These are phyloP conservation scores for Malassezia sp. DNA, from an alignment of 1,284 basidiomycete genomes.

Conservation along the genomic window DNA sequence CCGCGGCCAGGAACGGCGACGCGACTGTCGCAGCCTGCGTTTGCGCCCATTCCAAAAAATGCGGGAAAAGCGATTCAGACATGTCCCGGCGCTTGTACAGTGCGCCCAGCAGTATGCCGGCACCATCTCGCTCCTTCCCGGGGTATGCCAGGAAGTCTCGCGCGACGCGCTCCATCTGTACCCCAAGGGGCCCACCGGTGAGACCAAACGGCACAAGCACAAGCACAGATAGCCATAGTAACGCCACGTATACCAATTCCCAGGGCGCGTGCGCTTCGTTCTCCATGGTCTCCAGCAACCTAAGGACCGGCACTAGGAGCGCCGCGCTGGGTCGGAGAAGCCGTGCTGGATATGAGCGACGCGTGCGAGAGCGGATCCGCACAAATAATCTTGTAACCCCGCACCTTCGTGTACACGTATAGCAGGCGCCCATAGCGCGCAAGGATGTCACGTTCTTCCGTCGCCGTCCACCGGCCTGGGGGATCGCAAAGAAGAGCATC, in stretches of 20 bases:
- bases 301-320: slow-evolving; percentile 65
- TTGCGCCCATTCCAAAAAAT: slow-evolving; percentile 6
- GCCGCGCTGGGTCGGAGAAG: slow-evolving; percentile 81
- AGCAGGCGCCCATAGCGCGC: slow-evolving; percentile 51
- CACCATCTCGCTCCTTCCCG: slow-evolving; percentile 68
- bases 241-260: slow-evolving; percentile 69
- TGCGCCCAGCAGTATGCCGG: slow-evolving; percentile 61
- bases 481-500: slow-evolving; percentile 13
- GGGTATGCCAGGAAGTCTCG: slow-evolving; percentile 57
- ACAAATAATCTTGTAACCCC: slow-evolving; percentile 89
- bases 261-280: slow-evolving; percentile 49
- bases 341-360: no score
- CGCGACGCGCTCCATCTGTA: slow-evolving; percentile 55
- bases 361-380: slow-evolving; percentile 47
- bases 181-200: neutral
- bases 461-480: neutral
- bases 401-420: slow-evolving; percentile 73
- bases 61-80: slow-evolving; percentile 16
- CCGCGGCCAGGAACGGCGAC: slow-evolving; percentile 50
- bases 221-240: slow-evolving; percentile 87
- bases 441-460: neutral
- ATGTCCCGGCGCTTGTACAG: slow-evolving; percentile 60
- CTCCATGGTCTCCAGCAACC: slow-evolving; percentile 31
- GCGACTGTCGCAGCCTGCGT: slow-evolving; percentile 6
- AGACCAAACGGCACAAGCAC: slow-evolving; percentile 89